phyloP scores from a whole-genome alignment of 768 basidiomycete genomes.

The Leccinum sublutescens region DNA sequence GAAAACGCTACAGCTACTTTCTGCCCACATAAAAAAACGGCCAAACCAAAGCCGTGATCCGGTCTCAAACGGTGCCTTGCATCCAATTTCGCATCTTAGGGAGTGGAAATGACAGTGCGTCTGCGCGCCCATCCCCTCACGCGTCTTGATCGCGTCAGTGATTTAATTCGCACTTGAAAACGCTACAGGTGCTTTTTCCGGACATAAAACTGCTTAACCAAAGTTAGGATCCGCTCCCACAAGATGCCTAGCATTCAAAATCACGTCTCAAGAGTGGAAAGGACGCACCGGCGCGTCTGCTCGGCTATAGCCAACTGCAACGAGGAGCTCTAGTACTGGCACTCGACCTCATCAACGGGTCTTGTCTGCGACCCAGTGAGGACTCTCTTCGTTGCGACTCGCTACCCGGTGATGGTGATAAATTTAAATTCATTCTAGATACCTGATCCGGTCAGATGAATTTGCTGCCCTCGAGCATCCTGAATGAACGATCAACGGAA shows the following conservation, averaged over 20 bases:
- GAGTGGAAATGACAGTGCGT: conserved; percentile 44
- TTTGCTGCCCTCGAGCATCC: conserved; percentile 81
- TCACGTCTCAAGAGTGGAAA: too few relatives aligned
- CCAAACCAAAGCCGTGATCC: conserved; percentile 53
- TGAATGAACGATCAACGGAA: conserved; percentile 86
- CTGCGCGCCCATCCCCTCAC: not conserved
- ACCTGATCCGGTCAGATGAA: conserved; percentile 58
- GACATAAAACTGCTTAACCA: conserved; percentile 58
- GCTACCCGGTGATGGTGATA: too few relatives aligned
- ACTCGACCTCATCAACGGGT: too few relatives aligned
- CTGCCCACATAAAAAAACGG: conserved; percentile 75
- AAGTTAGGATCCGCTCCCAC: too few relatives aligned
- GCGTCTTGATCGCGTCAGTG: conserved; percentile 2
- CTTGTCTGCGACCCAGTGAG: too few relatives aligned
- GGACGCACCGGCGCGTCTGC: too few relatives aligned
- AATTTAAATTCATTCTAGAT: conserved; percentile 43
- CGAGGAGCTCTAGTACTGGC: too few relatives aligned
- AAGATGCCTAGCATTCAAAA: too few relatives aligned
- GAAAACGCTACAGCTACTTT: conserved; percentile 68
- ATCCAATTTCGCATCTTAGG: conserved; percentile 41
- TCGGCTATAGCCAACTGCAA: too few relatives aligned
- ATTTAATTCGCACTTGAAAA: conserved; percentile 63
- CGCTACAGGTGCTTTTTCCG: conserved; percentile 77
- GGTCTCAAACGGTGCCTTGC: conserved; percentile 45
- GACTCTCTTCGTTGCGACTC: too few relatives aligned